Evolutionary conservation across 2,329 filamentous ascomycete species (phyloP).

Genomic region (Thyridium curvatum): DNA sequence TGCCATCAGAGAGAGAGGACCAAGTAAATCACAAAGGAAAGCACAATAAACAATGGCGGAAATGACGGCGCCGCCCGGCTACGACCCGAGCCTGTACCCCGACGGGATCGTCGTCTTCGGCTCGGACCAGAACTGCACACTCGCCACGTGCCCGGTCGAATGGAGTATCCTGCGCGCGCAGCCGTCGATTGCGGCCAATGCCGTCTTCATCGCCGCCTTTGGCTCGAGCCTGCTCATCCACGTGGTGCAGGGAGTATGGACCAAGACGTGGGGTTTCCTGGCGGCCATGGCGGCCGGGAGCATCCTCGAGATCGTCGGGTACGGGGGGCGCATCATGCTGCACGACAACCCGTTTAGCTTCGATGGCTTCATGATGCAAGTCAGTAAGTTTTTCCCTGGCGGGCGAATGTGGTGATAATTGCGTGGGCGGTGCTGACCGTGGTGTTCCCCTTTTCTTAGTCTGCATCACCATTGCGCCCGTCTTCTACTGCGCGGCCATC

Average conservation of each 20-base stretch:
- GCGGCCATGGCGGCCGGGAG: constrained; percentile 49
- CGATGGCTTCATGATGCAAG: constrained; percentile 58
- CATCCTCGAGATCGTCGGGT: constrained; percentile 55
- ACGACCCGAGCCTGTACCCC: background rate
- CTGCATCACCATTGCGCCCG: constrained; percentile 50
- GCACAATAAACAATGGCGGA: too few relatives aligned
- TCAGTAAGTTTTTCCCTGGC: too few relatives aligned
- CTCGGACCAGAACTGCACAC: constrained; percentile 41
- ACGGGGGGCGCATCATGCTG: constrained; percentile 52
- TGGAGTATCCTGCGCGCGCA: constrained; percentile 40
- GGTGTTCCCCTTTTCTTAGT: too few relatives aligned
- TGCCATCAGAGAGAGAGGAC: too few relatives aligned
- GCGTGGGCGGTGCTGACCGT: too few relatives aligned
- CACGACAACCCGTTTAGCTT: constrained; percentile 53
- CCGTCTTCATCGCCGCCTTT: constrained; percentile 34
- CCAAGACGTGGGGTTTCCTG: constrained; percentile 42
- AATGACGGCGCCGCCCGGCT: too few relatives aligned
- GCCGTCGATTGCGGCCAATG: constrained; percentile 35
- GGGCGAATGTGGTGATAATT: too few relatives aligned
- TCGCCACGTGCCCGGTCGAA: constrained; percentile 37
- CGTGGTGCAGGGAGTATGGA: constrained; percentile 34
- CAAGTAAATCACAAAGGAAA: too few relatives aligned
- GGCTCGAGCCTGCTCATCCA: constrained; percentile 41
- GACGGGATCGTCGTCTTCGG: constrained; percentile 28
- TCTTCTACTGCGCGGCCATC: constrained; percentile 56